Percentiles rank a stretch among this genome's conserved stretches.
Evolutionary conservation across 306 rosid species (phyloP).

Genomic region (Lithocarpus polystachyus): DNA sequence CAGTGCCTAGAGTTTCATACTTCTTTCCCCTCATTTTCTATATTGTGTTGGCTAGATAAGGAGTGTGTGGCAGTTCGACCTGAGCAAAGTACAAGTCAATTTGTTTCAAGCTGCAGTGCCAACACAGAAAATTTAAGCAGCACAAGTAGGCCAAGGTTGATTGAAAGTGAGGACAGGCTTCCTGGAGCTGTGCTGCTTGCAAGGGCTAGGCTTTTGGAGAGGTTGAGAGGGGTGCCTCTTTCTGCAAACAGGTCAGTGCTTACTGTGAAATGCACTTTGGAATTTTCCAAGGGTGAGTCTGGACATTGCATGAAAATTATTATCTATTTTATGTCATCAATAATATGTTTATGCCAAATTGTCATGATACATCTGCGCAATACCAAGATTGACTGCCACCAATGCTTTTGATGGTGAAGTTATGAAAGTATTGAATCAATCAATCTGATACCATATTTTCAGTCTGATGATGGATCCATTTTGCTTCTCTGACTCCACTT

Average conservation of each 20-base stretch:
- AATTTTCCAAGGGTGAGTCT: too few species aligned
- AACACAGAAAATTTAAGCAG: conserved; percentile 36
- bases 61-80: conserved; percentile 40
- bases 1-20: background rate
- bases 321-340: too few species aligned
- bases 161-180: conserved; percentile 45
- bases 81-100: conserved; percentile 31
- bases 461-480: background rate
- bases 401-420: background rate
- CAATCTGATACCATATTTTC: background rate
- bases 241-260: too few species aligned
- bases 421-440: background rate
- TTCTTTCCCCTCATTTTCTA: background rate
- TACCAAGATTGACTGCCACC: background rate
- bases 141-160: conserved; percentile 26
- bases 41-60: conserved; percentile 28
- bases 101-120: conserved; percentile 23
- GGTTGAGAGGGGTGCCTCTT: too few species aligned
- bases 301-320: background rate
- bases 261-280: too few species aligned
- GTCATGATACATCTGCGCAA: background rate
- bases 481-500: background rate
- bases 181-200: conserved; percentile 83
- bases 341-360: background rate
- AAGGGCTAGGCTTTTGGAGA: conserved; percentile 5